phyloP scores from a whole-genome alignment of 2,329 filamentous ascomycete genomes.

The Keithomyces neogunnii region DNA sequence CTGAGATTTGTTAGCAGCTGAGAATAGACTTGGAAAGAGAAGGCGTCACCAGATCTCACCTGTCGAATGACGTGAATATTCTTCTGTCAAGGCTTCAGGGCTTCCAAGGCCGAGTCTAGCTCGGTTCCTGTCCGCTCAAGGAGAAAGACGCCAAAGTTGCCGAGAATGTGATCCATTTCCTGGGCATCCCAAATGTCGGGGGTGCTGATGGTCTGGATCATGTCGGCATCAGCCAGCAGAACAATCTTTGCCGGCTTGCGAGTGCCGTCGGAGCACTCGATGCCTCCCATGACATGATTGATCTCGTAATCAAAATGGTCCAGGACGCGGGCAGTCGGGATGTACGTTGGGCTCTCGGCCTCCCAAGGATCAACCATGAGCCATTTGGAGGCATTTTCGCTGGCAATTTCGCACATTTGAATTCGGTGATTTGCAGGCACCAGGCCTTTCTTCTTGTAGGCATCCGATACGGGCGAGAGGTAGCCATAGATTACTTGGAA shows the following conservation, averaged over 20 bases:
- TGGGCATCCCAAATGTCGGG: slow-evolving; percentile 73
- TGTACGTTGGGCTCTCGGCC: slow-evolving; percentile 71
- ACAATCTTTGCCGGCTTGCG: slow-evolving; percentile 64
- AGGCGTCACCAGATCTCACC: slow-evolving; percentile 11
- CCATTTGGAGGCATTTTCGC: slow-evolving; percentile 62
- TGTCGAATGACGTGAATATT: slow-evolving; percentile 77
- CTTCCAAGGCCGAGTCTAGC: slow-evolving; percentile 78
- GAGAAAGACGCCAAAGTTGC: slow-evolving; percentile 74
- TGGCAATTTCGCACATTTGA: slow-evolving; percentile 77
- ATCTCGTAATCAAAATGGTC: slow-evolving; percentile 90
- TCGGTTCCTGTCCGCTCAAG: slow-evolving; percentile 85
- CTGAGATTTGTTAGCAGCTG: background rate
- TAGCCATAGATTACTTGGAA: slow-evolving; percentile 82
- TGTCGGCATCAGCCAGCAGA: slow-evolving; percentile 70
- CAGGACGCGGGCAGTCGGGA: slow-evolving; percentile 79
- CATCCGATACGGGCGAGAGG: slow-evolving; percentile 22
- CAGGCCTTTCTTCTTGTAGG: slow-evolving; percentile 29
- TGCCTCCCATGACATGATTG: slow-evolving; percentile 68
- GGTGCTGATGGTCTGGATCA: slow-evolving; percentile 65
- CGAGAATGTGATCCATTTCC: slow-evolving; percentile 82
- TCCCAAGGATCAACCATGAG: slow-evolving; percentile 87
- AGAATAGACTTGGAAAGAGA: no score
- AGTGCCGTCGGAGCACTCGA: slow-evolving; percentile 58
- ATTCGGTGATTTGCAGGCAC: slow-evolving; percentile 29
- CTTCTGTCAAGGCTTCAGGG: slow-evolving; percentile 71